Conservation (phyloP, 192 early-diverging fungal species). For the Spizellomyces punctatus region DNA sequence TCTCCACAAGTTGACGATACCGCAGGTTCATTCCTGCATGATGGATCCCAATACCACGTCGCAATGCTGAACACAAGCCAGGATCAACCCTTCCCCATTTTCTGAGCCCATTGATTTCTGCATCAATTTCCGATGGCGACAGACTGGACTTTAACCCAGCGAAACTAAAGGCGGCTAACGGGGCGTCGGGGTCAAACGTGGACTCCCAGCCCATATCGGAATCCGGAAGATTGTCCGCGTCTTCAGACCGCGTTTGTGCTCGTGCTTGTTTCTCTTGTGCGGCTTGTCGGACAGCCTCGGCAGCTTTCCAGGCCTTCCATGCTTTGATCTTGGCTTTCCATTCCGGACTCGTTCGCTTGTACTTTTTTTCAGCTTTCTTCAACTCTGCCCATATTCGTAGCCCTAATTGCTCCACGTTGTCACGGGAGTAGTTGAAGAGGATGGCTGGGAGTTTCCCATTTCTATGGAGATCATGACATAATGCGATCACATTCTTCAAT, state of each 20-base stretch:
- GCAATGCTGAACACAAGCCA: slow-evolving; percentile 31
- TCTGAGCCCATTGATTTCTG: slow-evolving; percentile 7
- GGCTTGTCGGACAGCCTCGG: slow-evolving; percentile 24
- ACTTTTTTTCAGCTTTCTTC: slow-evolving; percentile 21
- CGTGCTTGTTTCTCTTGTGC: slow-evolving; percentile 10
- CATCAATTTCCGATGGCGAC: slow-evolving; percentile 19
- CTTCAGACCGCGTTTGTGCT: slow-evolving; percentile 2
- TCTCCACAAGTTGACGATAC: slow-evolving; percentile 41
- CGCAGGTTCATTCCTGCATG: slow-evolving; percentile 38
- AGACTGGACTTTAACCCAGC: slow-evolving; percentile 13
- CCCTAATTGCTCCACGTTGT: slow-evolving; percentile 30
- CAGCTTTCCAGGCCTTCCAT: slow-evolving; percentile 30
- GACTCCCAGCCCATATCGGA: background rate
- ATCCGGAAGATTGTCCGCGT: background rate
- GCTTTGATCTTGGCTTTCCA: slow-evolving; percentile 18
- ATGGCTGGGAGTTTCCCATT: slow-evolving; percentile 48
- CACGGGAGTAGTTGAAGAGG: slow-evolving; percentile 47
- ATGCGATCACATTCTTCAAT: slow-evolving; percentile 29
- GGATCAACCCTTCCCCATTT: slow-evolving; percentile 6
- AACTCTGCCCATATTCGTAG: slow-evolving; percentile 20
- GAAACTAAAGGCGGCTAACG: slow-evolving; percentile 39
- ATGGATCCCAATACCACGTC: slow-evolving; percentile 50
- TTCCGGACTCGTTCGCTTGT: slow-evolving; percentile 26
- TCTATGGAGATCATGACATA: slow-evolving; percentile 30
- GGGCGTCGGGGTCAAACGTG: slow-evolving; percentile 38